These are phyloP conservation scores for Plantago rigida DNA, from an alignment of 305 asterid species.

Conservation along the genomic window DNA sequence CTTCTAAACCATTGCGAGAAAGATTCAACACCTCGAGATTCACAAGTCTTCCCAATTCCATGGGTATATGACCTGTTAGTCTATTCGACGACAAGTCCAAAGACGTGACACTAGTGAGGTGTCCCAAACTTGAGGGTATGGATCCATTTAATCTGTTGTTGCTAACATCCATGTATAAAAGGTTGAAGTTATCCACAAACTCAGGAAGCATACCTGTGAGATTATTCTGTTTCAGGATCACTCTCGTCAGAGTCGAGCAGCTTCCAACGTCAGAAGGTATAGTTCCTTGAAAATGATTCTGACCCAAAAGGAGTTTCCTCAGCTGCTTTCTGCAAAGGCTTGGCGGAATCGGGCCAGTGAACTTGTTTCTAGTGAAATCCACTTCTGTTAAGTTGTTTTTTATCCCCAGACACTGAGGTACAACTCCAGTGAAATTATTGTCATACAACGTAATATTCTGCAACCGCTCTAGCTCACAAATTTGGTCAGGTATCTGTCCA, in stretches of 20 bases:
- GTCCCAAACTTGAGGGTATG: constrained; percentile 50
- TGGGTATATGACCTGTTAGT: constrained; percentile 50
- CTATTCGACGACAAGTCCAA: constrained; percentile 53
- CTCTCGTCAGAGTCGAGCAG: constrained; percentile 52
- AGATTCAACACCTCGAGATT: constrained; percentile 45
- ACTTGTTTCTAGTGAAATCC: constrained; percentile 55
- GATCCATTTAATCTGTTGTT: constrained; percentile 46
- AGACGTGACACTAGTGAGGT: constrained; percentile 37
- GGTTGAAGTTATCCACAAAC: constrained; percentile 41
- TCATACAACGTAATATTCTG: constrained; percentile 48
- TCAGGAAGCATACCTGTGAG: constrained; percentile 58
- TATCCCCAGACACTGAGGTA: constrained; percentile 75
- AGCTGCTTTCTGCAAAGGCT: constrained; percentile 61
- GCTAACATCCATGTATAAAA: constrained; percentile 49
- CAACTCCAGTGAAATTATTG: constrained; percentile 51
- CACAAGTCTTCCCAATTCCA: constrained; percentile 47
- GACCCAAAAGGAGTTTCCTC: constrained; percentile 48
- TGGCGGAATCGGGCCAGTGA: constrained; percentile 68
- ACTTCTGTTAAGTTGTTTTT: constrained; percentile 45
- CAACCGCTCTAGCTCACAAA: constrained; percentile 53
- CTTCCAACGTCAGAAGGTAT: constrained; percentile 54
- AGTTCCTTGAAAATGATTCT: constrained; percentile 50
- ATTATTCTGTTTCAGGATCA: constrained; percentile 55
- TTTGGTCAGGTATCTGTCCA: constrained; percentile 60
- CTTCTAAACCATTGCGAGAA: constrained; percentile 53